Base-by-base conservation (phyloP, 257 asterid species). In the Salvia miltiorrhiza region DNA sequence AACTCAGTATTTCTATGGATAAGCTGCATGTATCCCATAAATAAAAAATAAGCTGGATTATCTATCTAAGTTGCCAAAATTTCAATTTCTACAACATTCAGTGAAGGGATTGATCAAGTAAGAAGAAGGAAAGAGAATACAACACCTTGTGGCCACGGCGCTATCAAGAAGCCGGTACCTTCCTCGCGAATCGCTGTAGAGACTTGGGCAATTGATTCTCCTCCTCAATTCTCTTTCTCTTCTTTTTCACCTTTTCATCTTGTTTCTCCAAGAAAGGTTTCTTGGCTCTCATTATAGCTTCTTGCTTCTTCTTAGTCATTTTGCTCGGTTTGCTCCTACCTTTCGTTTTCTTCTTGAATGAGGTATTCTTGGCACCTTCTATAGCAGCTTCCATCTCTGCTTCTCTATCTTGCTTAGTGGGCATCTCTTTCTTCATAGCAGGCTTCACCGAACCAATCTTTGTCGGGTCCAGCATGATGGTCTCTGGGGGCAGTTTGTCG, bases 401-500 rank as follows among this genome's bases (percentile, higher is more conserved):
- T 49, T 84, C 88, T 23, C 14, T 78, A 70, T 85, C 97, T 81
- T 80, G 73, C 63, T 80, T 86, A 4, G 78, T 79, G 11, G 68
- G 76, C 81, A 72, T 78, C 53, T 71, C 93, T 70, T 73, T 88
- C 85, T 76, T 89, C 80, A 81, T 75, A 11, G 76, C 28, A 21
- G 87, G 73, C 84, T 70, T 84, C 74, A 91, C 85, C 1, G 95
- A 81, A 39, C 99, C 99, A 49, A 94, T 91, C 83, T 80, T 91
- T 3, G 96, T 73, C 0, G 99, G 99, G 76, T 94, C 93, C 84
- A 94, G 66, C 99, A 91, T 91, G 73, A 94, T 87, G 1, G 99
- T 85, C 86, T 91, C 99, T 0, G 99, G 97, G 1, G 97, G 99
- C 6, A 94, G 85, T 70, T 94, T 94, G 66, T 94, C 99, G 13